Evolutionary conservation across 768 basidiomycete species (phyloP), one percentile per base, ranked within the genome.

Genomic region (Cyclocybe aegerita): DNA sequence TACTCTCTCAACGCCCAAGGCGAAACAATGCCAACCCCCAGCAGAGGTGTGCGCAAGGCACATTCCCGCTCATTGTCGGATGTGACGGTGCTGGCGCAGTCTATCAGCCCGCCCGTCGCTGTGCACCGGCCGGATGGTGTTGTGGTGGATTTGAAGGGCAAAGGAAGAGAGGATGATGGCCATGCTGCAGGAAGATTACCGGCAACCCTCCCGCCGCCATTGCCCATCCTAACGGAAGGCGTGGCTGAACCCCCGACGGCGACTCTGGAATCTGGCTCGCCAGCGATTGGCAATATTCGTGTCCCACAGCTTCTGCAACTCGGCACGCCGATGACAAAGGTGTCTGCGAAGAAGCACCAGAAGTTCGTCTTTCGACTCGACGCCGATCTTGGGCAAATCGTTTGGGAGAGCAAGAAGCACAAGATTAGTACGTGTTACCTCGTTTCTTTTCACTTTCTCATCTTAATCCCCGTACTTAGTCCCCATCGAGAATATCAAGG

Each of bases 401-500:
- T 86, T 11, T 93, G 86, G 82, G 79, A 85, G 58, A 88, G 88
- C 9, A 86, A 85, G 65, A 83, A 82, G 60, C 70, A 78, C 39
- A 78, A 84, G 30, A 80, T 85, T 49, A 74, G 77, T 78, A 46
- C 49, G 82, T 90, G 64, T 69, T 81, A 43, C 76, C 80, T 58
- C 68, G 78, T 32, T 61, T 73, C 52, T 7, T 32, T 23, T n/a
- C 34, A 38, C 6, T 43, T 72, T 76, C 35, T 47, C 32, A 6
- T 35, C 31, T 48, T 14, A 46, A 29, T 47, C 38, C 42, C 34
- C 12, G 14, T 30, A 14, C 36, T 12, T 52, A 97, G 94, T 96
- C 42, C 84, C 87, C 2, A 87, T 96, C 52, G 91, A 93, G 65
- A 83, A 81, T 57, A 92, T 97, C 67, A 90, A 92, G 54, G 94